A percentile compares a stretch with the other conserved stretches of the same genome.
Conservation (phyloP, 768 basidiomycete species). For the Russula foetens region DNA sequence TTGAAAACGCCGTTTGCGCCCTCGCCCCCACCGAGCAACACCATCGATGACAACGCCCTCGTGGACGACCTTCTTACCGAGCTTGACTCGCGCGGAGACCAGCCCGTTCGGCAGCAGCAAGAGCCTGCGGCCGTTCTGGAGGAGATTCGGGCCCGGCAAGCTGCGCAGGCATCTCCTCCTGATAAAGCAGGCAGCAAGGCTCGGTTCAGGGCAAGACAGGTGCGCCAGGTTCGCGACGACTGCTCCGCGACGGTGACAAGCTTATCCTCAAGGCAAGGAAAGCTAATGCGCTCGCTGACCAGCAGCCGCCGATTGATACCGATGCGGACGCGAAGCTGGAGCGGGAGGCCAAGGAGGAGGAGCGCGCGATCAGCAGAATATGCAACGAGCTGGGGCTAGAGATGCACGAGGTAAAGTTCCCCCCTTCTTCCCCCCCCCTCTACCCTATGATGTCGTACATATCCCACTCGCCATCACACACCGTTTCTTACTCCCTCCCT, state of each 20-base stretch:
- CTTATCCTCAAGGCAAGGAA: slow-evolving; percentile 51
- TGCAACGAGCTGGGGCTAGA: slow-evolving; percentile 61
- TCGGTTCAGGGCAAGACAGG: slow-evolving; percentile 68
- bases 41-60: slow-evolving; percentile 45
- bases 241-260: slow-evolving; percentile 3
- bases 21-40: slow-evolving; percentile 13
- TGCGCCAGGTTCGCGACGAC: slow-evolving; percentile 24
- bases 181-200: slow-evolving; percentile 49
- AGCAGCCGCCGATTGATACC: slow-evolving; percentile 43
- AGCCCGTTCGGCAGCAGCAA: slow-evolving; percentile 38
- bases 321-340: slow-evolving; percentile 52
- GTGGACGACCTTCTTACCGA: slow-evolving; percentile 72
- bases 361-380: slow-evolving; percentile 49
- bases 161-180: not conserved
- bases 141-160: slow-evolving; percentile 29
- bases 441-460: too few relatives aligned
- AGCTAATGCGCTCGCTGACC: slow-evolving; percentile 53
- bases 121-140: slow-evolving; percentile 43
- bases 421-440: not conserved
- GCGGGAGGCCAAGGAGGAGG: slow-evolving; percentile 61
- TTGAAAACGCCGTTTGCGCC: slow-evolving; percentile 38
- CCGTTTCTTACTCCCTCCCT: not conserved
- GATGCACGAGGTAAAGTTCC: slow-evolving; percentile 49
- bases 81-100: slow-evolving; percentile 59
- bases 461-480: not conserved